Evolutionary conservation across 2,329 filamentous ascomycete species (phyloP).

Genomic region (Monilinia fructicola): DNA sequence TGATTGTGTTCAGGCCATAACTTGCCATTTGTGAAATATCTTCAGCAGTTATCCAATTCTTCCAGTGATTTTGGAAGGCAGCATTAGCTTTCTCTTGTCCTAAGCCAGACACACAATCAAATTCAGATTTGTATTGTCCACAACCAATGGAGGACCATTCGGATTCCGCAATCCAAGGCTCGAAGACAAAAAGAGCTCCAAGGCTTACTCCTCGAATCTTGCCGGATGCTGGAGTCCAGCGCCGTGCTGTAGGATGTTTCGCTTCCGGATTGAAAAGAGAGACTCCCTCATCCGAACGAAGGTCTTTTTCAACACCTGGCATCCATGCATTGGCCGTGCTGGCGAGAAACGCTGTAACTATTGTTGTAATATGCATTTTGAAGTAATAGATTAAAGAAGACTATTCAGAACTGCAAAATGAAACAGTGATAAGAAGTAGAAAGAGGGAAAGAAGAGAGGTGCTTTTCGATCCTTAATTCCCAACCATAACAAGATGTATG

Average conservation of each 20-base stretch:
- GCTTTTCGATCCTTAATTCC: neutral
- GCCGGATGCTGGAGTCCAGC: slow-evolving; percentile 25
- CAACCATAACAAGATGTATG: neutral
- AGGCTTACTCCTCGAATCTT: slow-evolving; percentile 53
- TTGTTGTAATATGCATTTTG: slow-evolving; percentile 14
- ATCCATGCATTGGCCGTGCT: slow-evolving; percentile 19
- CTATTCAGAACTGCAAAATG: neutral
- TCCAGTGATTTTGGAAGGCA: slow-evolving; percentile 49
- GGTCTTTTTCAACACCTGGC: slow-evolving; percentile 18
- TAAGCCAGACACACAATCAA: slow-evolving; percentile 49
- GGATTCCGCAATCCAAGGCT: slow-evolving; percentile 48
- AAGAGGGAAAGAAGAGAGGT: neutral
- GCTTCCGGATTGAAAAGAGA: slow-evolving; percentile 21
- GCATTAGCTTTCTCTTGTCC: slow-evolving; percentile 47
- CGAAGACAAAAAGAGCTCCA: slow-evolving; percentile 49
- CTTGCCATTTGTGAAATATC: slow-evolving; percentile 48
- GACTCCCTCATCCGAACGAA: slow-evolving; percentile 5
- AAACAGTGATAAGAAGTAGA: neutral
- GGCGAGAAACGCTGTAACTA: slow-evolving; percentile 16
- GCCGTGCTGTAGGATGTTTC: slow-evolving; percentile 17
- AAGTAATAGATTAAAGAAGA: neutral
- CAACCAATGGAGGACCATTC: slow-evolving; percentile 50
- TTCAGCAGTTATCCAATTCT: slow-evolving; percentile 48
- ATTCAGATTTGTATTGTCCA: slow-evolving; percentile 44
- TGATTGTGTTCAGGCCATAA: slow-evolving; percentile 50